Evolutionary conservation across 2,329 filamentous ascomycete genomes (phyloP).

Genomic region (Colletotrichum ledebouriae): DNA sequence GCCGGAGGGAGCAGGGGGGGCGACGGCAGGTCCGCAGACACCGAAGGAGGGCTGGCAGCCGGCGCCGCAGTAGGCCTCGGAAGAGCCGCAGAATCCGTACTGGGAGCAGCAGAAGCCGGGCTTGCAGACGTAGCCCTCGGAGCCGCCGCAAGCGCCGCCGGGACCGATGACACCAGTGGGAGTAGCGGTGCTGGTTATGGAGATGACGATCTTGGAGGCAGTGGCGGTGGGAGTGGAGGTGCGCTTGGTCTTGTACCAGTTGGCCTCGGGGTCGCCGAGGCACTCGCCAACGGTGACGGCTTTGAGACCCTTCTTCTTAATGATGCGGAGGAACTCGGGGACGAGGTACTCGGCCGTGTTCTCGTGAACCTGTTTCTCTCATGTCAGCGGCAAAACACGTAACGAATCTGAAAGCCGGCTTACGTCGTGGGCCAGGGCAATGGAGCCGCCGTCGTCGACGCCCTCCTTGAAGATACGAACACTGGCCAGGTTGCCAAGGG

Average conservation of each 20-base stretch:
- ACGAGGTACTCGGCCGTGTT: constrained; percentile 43
- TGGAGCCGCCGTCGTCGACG: constrained; percentile 47
- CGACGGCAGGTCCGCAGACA: constrained; percentile 40
- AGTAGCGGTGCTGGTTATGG: constrained; percentile 42
- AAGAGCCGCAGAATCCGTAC: constrained; percentile 44
- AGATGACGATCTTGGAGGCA: constrained; percentile 30
- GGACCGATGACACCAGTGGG: constrained; percentile 41
- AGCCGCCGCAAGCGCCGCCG: constrained; percentile 40
- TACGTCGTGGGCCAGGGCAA: constrained; percentile 61
- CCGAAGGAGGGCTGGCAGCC: constrained; percentile 44
- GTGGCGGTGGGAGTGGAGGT: constrained; percentile 42
- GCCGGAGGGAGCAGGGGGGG: constrained; percentile 28
- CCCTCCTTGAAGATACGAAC: constrained; percentile 53
- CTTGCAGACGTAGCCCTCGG: constrained; percentile 38
- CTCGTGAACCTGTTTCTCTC: constrained; percentile 36
- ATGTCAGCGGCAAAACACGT: constrained; percentile 53
- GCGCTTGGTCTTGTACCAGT: constrained; percentile 57
- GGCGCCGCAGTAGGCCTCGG: constrained; percentile 42
- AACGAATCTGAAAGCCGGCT: constrained; percentile 52
- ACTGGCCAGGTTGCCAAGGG: constrained; percentile 48
- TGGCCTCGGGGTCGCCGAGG: constrained; percentile 57
- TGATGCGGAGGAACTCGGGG: constrained; percentile 39
- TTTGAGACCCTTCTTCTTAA: constrained; percentile 47
- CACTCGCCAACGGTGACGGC: constrained; percentile 62
- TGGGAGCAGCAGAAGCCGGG: constrained; percentile 43